These are phyloP conservation scores for Phytophthora podocarpi DNA, from an alignment of 352 stramenopile genomes.

Conservation along the genomic window DNA sequence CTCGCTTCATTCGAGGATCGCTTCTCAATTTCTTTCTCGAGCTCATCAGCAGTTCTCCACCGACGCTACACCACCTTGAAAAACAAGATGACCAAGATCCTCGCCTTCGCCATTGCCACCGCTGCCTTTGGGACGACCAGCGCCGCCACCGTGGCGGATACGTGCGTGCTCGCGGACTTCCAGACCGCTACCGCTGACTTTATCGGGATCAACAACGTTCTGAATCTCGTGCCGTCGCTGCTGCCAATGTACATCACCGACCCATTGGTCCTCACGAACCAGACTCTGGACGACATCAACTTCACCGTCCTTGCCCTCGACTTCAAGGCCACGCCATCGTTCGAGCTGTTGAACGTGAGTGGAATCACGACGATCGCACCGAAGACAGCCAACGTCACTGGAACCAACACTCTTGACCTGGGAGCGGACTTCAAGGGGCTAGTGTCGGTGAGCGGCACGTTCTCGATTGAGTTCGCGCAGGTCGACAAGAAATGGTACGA, in stretches of 20 bases:
- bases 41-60: too few relatives aligned
- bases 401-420: conserved; percentile 38
- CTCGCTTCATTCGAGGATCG: conserved; percentile 1
- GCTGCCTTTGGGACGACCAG: conserved; percentile 17
- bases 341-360: conserved; percentile 31
- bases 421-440: conserved; percentile 45
- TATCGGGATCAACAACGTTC: conserved; percentile 36
- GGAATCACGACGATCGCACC: conserved; percentile 40
- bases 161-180: conserved; percentile 29
- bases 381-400: conserved; percentile 48
- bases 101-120: conserved; percentile 31
- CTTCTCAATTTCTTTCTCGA: conserved; percentile 36
- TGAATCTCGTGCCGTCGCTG: conserved; percentile 27
- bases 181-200: conserved; percentile 27
- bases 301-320: conserved; percentile 35
- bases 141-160: conserved; percentile 32
- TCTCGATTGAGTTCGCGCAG: conserved; percentile 55
- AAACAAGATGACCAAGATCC: conserved; percentile 48
- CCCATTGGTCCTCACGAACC: conserved; percentile 32
- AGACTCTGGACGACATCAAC: conserved; percentile 33
- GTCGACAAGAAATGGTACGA: conserved; percentile 64
- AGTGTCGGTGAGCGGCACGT: conserved; percentile 40
- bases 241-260: conserved; percentile 38
- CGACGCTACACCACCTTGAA: conserved; percentile 1
- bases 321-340: conserved; percentile 40